Percentiles rank a stretch among this genome's conserved stretches.
Evolutionary conservation across 768 basidiomycete genomes (phyloP).

Genomic region (Xerocomus spinulosus): DNA sequence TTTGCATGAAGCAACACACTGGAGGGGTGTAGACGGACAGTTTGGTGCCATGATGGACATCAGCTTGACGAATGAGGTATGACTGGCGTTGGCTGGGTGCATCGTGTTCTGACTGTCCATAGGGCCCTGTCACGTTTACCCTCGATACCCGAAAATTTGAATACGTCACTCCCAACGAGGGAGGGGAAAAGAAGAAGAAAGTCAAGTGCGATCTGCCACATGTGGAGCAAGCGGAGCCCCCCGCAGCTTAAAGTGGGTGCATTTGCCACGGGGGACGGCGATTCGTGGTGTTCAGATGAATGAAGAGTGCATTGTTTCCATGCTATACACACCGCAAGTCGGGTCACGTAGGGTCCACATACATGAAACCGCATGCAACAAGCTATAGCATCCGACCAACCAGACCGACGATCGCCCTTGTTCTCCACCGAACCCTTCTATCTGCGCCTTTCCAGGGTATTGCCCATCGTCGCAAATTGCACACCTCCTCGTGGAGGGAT

Average conservation of each 20-base stretch:
- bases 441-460: slow-evolving; percentile 55
- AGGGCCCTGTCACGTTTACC: slow-evolving; percentile 86
- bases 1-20: neutral
- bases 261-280: neutral
- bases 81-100: slow-evolving; percentile 8
- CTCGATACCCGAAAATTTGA: slow-evolving; percentile 79
- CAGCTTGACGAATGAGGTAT: slow-evolving; percentile 79
- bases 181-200: slow-evolving; percentile 11
- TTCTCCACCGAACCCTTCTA: slow-evolving; percentile 58
- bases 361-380: no score
- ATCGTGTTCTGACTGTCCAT: neutral
- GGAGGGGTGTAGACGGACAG: slow-evolving; percentile 59
- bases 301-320: neutral
- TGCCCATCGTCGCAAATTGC: slow-evolving; percentile 45
- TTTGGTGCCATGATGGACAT: slow-evolving; percentile 98
- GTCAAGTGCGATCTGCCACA: slow-evolving; percentile 1
- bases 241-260: neutral
- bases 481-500: slow-evolving; percentile 51
- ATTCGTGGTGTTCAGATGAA: slow-evolving; percentile 1
- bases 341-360: neutral
- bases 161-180: slow-evolving; percentile 40
- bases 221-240: slow-evolving; percentile 5
- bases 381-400: slow-evolving; percentile 66
- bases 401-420: slow-evolving; percentile 56
- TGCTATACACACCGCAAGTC: neutral